phyloP scores from a whole-genome alignment of 2,329 filamentous ascomycete genomes.

The Trichoderma breve region DNA sequence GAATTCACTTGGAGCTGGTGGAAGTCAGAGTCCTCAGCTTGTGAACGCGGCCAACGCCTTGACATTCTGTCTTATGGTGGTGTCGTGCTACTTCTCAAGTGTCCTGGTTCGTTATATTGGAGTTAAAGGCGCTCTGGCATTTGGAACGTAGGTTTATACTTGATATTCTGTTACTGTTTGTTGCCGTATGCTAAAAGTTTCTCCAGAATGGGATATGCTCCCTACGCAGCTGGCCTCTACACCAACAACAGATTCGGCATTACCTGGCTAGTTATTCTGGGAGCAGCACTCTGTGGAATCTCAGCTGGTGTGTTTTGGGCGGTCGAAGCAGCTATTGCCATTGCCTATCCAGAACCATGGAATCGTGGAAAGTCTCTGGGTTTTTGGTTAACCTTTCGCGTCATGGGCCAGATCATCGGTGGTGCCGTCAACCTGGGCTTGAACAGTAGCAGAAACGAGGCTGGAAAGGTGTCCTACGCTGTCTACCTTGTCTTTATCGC shows the following conservation, averaged over 20 bases:
- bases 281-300: conserved; percentile 66
- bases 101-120: conserved; percentile 65
- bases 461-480: conserved; percentile 65
- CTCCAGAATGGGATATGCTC: conserved; percentile 59
- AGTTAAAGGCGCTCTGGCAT: conserved; percentile 67
- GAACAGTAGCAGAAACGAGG: conserved; percentile 55
- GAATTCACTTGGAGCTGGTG: conserved; percentile 71
- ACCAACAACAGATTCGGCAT: conserved; percentile 68
- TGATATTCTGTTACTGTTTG: not conserved
- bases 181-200: not conserved
- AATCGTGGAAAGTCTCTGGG: conserved; percentile 64
- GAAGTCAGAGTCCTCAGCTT: conserved; percentile 61
- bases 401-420: conserved; percentile 66
- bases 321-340: conserved; percentile 70
- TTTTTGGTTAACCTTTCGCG: conserved; percentile 61
- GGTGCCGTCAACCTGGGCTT: conserved; percentile 69
- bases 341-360: conserved; percentile 68
- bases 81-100: conserved; percentile 66
- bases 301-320: conserved; percentile 74
- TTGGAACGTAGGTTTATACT: conserved; percentile 56
- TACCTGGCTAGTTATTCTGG: conserved; percentile 67
- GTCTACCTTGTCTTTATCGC: conserved; percentile 71
- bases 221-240: conserved; percentile 69
- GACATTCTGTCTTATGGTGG: conserved; percentile 70
- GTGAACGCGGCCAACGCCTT: conserved; percentile 70